Conservation (phyloP, 2,329 filamentous ascomycete species). For the Sporothrix euskadiensis region DNA sequence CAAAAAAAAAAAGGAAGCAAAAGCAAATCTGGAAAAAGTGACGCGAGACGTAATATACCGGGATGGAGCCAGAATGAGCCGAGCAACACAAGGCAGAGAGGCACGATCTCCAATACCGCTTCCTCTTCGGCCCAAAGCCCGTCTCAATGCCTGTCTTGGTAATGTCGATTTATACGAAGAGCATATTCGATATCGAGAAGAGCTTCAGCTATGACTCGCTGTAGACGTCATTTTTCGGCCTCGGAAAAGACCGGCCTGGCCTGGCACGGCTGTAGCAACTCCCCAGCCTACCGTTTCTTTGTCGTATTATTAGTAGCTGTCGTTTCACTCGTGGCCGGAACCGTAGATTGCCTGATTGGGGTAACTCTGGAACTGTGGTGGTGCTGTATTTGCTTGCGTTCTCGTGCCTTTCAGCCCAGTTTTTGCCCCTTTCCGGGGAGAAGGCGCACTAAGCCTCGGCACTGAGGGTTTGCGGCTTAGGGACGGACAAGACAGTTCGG, state of each 20-base stretch:
- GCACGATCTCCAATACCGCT: neutral
- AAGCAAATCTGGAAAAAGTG: neutral
- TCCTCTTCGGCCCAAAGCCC: neutral
- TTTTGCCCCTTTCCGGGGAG: constrained; percentile 9
- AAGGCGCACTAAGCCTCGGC: constrained; percentile 27
- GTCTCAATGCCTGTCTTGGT: neutral
- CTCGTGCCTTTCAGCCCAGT: constrained; percentile 5
- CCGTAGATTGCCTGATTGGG: constrained; percentile 5
- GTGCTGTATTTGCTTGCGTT: neutral
- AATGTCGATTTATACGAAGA: neutral
- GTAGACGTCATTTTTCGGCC: constrained; percentile 18
- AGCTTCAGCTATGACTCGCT: constrained; percentile 3
- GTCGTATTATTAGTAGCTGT: neutral
- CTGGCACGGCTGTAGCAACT: neutral
- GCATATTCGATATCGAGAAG: neutral
- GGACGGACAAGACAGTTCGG: constrained; percentile 6
- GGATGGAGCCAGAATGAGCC: neutral
- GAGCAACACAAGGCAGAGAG: neutral
- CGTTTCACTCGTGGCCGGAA: constrained; percentile 16
- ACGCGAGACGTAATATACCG: neutral
- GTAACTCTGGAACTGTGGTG: neutral
- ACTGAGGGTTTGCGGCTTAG: constrained; percentile 14
- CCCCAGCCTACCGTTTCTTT: neutral
- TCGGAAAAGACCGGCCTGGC: constrained; percentile 22
- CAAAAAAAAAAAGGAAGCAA: neutral